Evolutionary conservation across 106 monocot genomes (phyloP).

Genomic region (Hemerocallis citrina): DNA sequence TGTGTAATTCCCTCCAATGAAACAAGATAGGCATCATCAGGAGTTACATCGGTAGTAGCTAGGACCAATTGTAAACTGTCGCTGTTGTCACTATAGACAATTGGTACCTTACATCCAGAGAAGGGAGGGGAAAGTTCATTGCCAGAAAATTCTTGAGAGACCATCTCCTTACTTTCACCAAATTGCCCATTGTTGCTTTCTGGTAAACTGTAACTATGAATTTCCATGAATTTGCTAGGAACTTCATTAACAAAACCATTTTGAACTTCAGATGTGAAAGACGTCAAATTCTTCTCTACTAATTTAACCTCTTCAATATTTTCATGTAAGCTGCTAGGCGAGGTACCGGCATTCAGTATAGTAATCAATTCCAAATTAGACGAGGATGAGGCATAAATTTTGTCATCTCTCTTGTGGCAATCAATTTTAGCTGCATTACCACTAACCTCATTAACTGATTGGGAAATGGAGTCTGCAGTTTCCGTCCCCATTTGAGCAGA

Average conservation of each 20-base stretch:
- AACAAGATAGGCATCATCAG: not conserved
- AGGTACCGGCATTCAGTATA: slow-evolving; percentile 7
- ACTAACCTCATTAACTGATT: slow-evolving; percentile 5
- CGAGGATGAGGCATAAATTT: slow-evolving; percentile 3
- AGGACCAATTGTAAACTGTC: not conserved
- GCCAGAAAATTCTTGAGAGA: not conserved
- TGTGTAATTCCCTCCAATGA: not conserved
- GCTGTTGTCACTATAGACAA: not conserved
- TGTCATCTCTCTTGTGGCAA: not conserved
- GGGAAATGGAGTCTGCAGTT: not conserved
- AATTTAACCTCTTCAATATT: not conserved
- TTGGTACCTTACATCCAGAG: not conserved
- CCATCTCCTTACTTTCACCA: not conserved
- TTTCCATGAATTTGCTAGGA: not conserved
- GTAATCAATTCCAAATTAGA: slow-evolving; percentile 14
- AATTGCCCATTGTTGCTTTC: not conserved
- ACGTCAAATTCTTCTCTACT: not conserved
- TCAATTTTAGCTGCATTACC: slow-evolving; percentile 6
- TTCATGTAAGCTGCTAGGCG: too few species aligned
- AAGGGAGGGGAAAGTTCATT: not conserved
- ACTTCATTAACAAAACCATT: not conserved
- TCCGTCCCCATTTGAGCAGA: not conserved
- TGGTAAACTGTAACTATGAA: not conserved
- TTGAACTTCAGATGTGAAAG: not conserved
- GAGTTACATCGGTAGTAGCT: not conserved